phyloP scores from a whole-genome alignment of 225 moss, liverwort and hornwort genomes.

The Takakia lepidozioides region DNA sequence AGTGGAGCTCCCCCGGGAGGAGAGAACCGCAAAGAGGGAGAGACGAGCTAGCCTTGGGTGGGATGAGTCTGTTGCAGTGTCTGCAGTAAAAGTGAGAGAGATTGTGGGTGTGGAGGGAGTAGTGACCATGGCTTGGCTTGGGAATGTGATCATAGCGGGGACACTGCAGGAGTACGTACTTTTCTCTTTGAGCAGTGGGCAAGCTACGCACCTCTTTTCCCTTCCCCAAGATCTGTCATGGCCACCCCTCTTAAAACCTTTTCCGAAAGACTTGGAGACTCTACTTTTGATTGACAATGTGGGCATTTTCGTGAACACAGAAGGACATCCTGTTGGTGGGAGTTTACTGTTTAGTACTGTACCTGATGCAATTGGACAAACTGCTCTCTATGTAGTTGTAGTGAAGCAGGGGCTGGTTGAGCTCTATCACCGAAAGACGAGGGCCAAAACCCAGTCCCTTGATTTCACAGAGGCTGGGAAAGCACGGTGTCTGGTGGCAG shows the following conservation, averaged over 20 bases:
- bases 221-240: slow-evolving; percentile 80
- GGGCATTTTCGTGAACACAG: slow-evolving; percentile 79
- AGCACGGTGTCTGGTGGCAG: slow-evolving; percentile 69
- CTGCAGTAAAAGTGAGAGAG: slow-evolving; percentile 66
- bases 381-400: slow-evolving; percentile 83
- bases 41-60: slow-evolving; percentile 30
- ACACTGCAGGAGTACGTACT: slow-evolving; percentile 77
- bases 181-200: slow-evolving; percentile 60
- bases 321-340: slow-evolving; percentile 78
- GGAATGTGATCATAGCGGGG: slow-evolving; percentile 75
- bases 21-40: slow-evolving; percentile 34
- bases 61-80: slow-evolving; percentile 54
- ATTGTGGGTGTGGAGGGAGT: slow-evolving; percentile 66
- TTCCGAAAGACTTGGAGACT: slow-evolving; percentile 80
- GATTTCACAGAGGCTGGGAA: slow-evolving; percentile 60
- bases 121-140: slow-evolving; percentile 84
- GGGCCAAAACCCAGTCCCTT: slow-evolving; percentile 78
- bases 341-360: slow-evolving; percentile 77
- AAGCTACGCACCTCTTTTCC: slow-evolving; percentile 67
- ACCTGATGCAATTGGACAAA: slow-evolving; percentile 81
- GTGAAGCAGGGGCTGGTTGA: slow-evolving; percentile 82
- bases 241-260: slow-evolving; percentile 82
- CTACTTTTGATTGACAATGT: slow-evolving; percentile 84
- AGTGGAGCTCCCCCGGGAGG: slow-evolving; percentile 39
- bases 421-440: slow-evolving; percentile 87